Evolutionary conservation across 345 rosid genomes (phyloP).

Genomic region (Brassica cretica): DNA sequence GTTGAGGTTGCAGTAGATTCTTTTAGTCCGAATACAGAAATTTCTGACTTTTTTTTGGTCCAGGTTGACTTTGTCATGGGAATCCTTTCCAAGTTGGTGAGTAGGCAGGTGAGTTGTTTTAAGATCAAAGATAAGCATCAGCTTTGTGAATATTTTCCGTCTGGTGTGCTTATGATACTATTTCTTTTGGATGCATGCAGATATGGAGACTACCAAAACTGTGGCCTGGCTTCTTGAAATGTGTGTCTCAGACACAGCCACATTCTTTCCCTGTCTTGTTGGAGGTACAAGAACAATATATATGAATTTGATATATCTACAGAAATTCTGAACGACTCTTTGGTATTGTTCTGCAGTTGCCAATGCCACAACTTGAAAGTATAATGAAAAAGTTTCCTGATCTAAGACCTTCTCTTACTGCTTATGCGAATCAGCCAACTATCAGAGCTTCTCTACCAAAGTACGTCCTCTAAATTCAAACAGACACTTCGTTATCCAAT

Average conservation of each 20-base stretch:
- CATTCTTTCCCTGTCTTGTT: constrained; percentile 83
- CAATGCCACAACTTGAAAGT: constrained; percentile 78
- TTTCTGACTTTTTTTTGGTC: constrained; percentile 1
- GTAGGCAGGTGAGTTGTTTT: constrained; percentile 68
- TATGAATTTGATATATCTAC: neutral
- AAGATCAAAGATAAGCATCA: constrained; percentile 21
- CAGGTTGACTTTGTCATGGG: constrained; percentile 98
- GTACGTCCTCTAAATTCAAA: constrained; percentile 42
- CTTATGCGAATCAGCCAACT: constrained; percentile 69
- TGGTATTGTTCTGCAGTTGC: constrained; percentile 61
- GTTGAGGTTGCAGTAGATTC: constrained; percentile 13
- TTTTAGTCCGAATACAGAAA: constrained; percentile 5
- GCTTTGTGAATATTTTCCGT: neutral
- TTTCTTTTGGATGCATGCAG: constrained; percentile 49
- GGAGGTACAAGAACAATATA: constrained; percentile 51
- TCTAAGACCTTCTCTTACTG: constrained; percentile 70
- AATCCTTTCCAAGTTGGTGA: constrained; percentile 87
- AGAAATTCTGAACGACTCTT: constrained; percentile 12
- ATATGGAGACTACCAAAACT: constrained; percentile 96
- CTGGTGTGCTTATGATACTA: constrained; percentile 3
- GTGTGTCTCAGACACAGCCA: constrained; percentile 89
- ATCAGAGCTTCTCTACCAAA: constrained; percentile 66
- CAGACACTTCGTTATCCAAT: neutral
- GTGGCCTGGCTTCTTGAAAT: constrained; percentile 97
- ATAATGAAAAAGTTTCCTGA: constrained; percentile 69